Conservation (phyloP, 345 rosid species). For the Odontarrhena argentea region DNA sequence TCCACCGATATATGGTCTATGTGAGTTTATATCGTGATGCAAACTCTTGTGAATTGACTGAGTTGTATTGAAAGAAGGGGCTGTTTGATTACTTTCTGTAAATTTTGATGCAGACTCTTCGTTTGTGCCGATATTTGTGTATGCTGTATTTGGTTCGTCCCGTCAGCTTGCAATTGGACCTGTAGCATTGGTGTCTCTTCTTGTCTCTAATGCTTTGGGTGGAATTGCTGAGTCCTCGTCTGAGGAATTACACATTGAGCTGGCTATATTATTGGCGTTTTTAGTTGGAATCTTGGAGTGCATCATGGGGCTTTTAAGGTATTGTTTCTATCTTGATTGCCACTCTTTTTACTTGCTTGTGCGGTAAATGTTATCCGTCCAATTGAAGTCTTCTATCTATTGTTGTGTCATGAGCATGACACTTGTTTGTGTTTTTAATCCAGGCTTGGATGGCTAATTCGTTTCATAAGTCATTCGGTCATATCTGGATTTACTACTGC, state of each 20-base stretch:
- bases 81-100: constrained; percentile 5
- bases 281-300: constrained; percentile 95
- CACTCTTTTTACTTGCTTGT: neutral
- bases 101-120: constrained; percentile 73
- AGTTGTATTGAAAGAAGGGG: neutral
- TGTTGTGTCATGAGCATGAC: constrained; percentile 2
- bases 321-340: constrained; percentile 16
- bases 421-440: constrained; percentile 24
- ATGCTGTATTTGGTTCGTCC: constrained; percentile 88
- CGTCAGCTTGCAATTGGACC: constrained; percentile 99
- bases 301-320: constrained; percentile 96
- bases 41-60: constrained; percentile 14
- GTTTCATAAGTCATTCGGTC: constrained; percentile 98
- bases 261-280: constrained; percentile 86
- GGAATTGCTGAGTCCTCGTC: constrained; percentile 63
- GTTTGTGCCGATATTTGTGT: constrained; percentile 88
- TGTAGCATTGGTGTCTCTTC: constrained; percentile 97
- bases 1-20: constrained; percentile 84
- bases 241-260: constrained; percentile 77
- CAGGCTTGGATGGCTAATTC: constrained; percentile 99
- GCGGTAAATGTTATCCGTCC: neutral
- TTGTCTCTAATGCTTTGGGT: constrained; percentile 83
- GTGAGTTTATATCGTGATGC: constrained; percentile 56
- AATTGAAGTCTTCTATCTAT: neutral
- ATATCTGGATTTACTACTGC: constrained; percentile 97